Evolutionary conservation across 2,329 filamentous ascomycete genomes (phyloP), one percentile per base, ranked within the genome.

Genomic region (Alternaria conjuncta): DNA sequence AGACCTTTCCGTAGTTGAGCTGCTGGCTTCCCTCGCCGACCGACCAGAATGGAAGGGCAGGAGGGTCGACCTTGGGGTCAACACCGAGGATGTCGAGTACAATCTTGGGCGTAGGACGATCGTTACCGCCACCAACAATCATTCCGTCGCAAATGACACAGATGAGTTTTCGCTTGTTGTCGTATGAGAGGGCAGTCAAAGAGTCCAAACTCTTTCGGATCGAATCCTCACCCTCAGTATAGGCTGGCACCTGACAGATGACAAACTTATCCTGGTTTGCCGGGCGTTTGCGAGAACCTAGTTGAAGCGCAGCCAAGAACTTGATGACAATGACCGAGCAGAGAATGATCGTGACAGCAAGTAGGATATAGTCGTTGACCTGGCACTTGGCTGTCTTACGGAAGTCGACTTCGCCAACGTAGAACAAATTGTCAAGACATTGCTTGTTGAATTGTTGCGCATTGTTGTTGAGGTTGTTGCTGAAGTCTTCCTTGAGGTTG

Each of bases 1-100:
- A 99, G 15, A 99, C 94, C 79, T 99, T 99, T 77, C 94, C 96
- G 76, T 97, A 98, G 82, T 99, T 99, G 69, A 98, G 90, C 79
- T 98, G 95, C 65, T 97, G 92, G 74, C 89, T 94, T 71, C 94
- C 93, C 54, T 90, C 86, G 55, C 96, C 96, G 61, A 99, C 90
- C 5, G 94, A 96, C 82, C 94, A 95, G 88, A 98, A 98, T 0
- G 94, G 92, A 30, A 99, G 85, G 1, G 96, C 94, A 21, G 94
- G 94, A 65, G 96, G 96, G 74, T 99, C 96, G 64, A 97, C 90
- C 83, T 97, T 98, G 49, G 95, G 95, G 73, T 98, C 95, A 59
- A 99, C 96, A 32, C 96, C 96, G 12, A 99, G 90, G 73, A 99
- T 97, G 77, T 99, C 96, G 25, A 99, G 86, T 23, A 99, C 94